Percentiles rank a stretch among this genome's conserved stretches.
Conservation (phyloP, 2,329 filamentous ascomycete species). For the Colletotrichum sp. region DNA sequence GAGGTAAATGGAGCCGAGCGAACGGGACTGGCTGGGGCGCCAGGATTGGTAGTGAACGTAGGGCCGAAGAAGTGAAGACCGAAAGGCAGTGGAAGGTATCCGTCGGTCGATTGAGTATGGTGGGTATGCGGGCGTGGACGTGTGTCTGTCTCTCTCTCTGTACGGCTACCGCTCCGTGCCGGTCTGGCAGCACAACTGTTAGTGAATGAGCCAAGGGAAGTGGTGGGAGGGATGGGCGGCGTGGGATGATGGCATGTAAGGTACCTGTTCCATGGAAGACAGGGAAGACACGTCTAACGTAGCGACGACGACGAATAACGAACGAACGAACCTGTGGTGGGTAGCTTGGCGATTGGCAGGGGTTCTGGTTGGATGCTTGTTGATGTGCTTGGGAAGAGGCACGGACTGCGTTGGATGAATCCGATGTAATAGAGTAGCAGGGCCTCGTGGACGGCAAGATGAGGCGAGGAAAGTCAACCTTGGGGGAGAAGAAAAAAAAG, state of each 20-base stretch:
- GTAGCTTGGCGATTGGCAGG: background rate
- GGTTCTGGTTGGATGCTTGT: background rate
- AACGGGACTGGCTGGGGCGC: constrained; percentile 7
- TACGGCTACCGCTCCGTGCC: background rate
- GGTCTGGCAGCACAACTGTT: background rate
- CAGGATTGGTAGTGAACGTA: background rate
- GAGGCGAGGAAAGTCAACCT: background rate
- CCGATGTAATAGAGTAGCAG: background rate
- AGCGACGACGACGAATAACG: background rate
- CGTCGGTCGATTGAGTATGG: background rate
- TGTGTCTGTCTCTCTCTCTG: background rate
- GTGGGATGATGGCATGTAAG: background rate
- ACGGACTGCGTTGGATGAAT: background rate
- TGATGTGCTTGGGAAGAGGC: background rate
- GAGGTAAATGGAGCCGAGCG: constrained; percentile 18
- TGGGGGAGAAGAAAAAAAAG: background rate
- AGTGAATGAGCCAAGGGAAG: background rate
- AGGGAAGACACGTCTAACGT: background rate
- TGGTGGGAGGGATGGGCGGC: background rate
- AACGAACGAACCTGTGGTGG: background rate
- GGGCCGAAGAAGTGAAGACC: constrained; percentile 21
- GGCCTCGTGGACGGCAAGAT: background rate
- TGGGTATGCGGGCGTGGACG: background rate
- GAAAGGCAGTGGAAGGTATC: background rate
- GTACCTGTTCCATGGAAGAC: background rate